Conservation (phyloP, 2,329 filamentous ascomycete genomes). For the Periconia digitata region DNA sequence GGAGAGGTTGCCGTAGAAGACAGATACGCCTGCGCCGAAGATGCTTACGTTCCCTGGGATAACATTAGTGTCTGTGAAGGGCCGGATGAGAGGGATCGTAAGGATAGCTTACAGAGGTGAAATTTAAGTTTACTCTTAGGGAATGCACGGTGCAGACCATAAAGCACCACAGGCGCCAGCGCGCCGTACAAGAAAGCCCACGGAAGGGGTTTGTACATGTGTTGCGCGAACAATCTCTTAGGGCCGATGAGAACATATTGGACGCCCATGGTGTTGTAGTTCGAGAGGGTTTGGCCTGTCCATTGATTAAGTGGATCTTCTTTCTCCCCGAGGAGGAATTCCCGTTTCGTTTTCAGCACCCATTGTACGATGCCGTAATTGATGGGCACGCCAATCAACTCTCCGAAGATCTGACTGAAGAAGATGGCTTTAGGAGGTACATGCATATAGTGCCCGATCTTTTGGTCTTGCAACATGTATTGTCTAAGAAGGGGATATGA, state of each 20-base stretch:
- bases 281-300: slow-evolving; percentile 59
- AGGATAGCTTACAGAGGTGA: slow-evolving; percentile 43
- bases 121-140: slow-evolving; percentile 57
- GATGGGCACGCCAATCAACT: slow-evolving; percentile 60
- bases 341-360: slow-evolving; percentile 59
- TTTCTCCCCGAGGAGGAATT: slow-evolving; percentile 55
- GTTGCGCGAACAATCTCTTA: slow-evolving; percentile 51
- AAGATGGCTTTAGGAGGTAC: slow-evolving; percentile 61
- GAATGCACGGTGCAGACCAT: slow-evolving; percentile 55
- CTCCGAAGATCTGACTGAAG: slow-evolving; percentile 63
- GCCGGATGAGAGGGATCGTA: neutral
- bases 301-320: slow-evolving; percentile 62
- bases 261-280: slow-evolving; percentile 57
- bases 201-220: slow-evolving; percentile 53
- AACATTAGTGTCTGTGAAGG: neutral
- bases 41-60: slow-evolving; percentile 60
- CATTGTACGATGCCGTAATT: slow-evolving; percentile 64
- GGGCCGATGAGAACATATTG: slow-evolving; percentile 64
- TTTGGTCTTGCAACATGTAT: slow-evolving; percentile 61
- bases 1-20: slow-evolving; percentile 64
- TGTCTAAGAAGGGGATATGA: too few relatives aligned
- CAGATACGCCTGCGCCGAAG: slow-evolving; percentile 58
- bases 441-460: slow-evolving; percentile 67
- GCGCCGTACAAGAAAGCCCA: slow-evolving; percentile 59
- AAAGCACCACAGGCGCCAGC: slow-evolving; percentile 51